Percentiles rank a stretch among this genome's conserved stretches.
Evolutionary conservation across 176 grass and related monocot genomes (phyloP).

Genomic region (Saccharum spontaneum): DNA sequence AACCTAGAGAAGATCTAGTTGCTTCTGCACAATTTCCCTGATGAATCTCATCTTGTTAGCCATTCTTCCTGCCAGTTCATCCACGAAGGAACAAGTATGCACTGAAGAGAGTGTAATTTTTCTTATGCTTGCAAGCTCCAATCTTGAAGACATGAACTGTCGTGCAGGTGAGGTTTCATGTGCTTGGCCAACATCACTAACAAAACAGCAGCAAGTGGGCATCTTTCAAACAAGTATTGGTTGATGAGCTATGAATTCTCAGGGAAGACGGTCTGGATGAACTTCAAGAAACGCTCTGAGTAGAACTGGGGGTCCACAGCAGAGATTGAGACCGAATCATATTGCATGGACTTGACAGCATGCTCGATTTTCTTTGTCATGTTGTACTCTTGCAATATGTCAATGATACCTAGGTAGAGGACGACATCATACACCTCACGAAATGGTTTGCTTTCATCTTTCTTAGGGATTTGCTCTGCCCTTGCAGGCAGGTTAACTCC

Average conservation of each 20-base stretch:
- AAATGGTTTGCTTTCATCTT: constrained; percentile 64
- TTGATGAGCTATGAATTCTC: constrained; percentile 46
- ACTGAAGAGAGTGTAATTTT: not conserved
- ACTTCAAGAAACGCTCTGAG: constrained; percentile 73
- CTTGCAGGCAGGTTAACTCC: constrained; percentile 98
- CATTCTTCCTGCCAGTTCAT: not conserved
- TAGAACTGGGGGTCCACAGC: constrained; percentile 81
- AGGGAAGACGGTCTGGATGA: constrained; percentile 88
- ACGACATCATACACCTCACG: constrained; percentile 86
- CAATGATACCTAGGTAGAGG: constrained; percentile 97
- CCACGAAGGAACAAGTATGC: not conserved
- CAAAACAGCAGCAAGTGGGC: not conserved
- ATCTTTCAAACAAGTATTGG: not conserved
- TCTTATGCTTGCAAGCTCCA: not conserved
- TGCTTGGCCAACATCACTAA: not conserved
- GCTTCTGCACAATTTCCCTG: not conserved
- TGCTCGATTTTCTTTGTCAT: constrained; percentile 93
- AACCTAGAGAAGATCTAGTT: not conserved
- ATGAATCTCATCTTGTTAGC: not conserved
- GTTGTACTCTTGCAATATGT: constrained; percentile 95
- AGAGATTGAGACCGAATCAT: constrained; percentile 83
- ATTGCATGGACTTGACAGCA: constrained; percentile 92
- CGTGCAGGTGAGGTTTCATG: not conserved
- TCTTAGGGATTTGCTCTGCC: constrained; percentile 61
- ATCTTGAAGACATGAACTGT: not conserved